Conservation (phyloP, 306 rosid genomes). For the Trichosanthes cucumerina region DNA sequence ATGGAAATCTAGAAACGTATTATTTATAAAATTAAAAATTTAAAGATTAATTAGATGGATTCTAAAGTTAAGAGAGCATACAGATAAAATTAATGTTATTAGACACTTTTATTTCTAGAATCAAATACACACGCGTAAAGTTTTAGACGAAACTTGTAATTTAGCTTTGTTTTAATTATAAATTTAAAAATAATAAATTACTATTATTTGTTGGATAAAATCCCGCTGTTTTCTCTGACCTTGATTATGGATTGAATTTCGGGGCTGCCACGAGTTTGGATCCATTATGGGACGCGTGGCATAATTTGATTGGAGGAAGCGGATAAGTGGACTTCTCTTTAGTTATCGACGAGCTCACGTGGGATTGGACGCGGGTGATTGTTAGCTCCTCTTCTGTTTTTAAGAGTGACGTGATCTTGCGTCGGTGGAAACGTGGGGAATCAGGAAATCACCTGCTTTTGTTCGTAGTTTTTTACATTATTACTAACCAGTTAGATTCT, state of each 20-base stretch:
- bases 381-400: background rate
- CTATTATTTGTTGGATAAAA: background rate
- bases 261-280: constrained; percentile 2
- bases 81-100: too few species aligned
- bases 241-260: constrained; percentile 5
- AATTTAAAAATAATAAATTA: background rate
- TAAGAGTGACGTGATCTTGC: background rate
- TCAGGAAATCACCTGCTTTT: constrained; percentile 1
- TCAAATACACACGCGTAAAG: too few species aligned
- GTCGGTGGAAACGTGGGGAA: constrained; percentile 9
- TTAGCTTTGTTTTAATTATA: background rate
- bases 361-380: background rate
- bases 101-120: too few species aligned
- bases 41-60: too few species aligned
- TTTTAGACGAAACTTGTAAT: too few species aligned
- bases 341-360: constrained; percentile 1
- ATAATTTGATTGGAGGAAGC: background rate
- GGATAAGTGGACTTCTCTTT: background rate
- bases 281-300: background rate
- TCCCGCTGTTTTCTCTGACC: constrained; percentile 11
- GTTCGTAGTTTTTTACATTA: background rate
- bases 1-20: too few species aligned
- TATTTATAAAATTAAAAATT: too few species aligned
- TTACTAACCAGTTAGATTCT: background rate
- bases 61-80: too few species aligned